Percentiles rank a stretch among this genome's conserved stretches.
Conservation (phyloP, 2,329 filamentous ascomycete genomes). For the Sporothrix luriei region DNA sequence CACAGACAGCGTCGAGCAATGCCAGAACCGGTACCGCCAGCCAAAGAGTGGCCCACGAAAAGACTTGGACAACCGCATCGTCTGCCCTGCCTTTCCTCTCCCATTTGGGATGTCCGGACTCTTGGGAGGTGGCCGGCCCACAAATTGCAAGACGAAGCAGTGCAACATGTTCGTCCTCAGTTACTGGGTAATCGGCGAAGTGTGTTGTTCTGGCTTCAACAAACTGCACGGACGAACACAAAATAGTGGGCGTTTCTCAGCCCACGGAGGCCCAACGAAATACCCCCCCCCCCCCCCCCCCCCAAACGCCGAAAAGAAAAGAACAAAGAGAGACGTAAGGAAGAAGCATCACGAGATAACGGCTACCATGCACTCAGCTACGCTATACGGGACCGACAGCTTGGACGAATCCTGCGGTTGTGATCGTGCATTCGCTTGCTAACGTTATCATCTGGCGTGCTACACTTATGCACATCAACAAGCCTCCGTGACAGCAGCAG, state of each 20-base stretch:
- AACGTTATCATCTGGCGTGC: conserved; percentile 18
- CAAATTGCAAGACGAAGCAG: not conserved
- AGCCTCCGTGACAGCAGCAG: conserved; percentile 1
- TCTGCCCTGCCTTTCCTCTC: not conserved
- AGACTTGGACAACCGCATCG: not conserved
- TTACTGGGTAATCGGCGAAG: not conserved
- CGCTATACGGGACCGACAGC: conserved; percentile 2
- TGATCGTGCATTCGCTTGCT: conserved; percentile 7
- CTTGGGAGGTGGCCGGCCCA: not conserved
- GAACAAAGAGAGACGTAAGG: not conserved
- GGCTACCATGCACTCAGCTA: not conserved
- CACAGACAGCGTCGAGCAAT: not conserved
- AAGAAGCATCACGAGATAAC: not conserved
- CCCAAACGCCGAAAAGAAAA: not conserved
- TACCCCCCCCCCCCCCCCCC: not conserved
- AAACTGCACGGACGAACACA: not conserved
- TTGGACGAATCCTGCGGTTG: not conserved
- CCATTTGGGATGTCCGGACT: not conserved
- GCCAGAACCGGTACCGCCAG: not conserved
- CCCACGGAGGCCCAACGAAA: not conserved
- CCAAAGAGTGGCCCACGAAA: not conserved
- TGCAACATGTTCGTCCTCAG: not conserved
- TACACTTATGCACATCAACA: conserved; percentile 17
- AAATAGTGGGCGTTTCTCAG: not conserved
- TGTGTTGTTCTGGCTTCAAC: not conserved